Percentiles rank a stretch among this genome's conserved stretches.
These are phyloP conservation scores for Durio zibethinus DNA, from an alignment of 345 rosid species.

Conservation along the genomic window DNA sequence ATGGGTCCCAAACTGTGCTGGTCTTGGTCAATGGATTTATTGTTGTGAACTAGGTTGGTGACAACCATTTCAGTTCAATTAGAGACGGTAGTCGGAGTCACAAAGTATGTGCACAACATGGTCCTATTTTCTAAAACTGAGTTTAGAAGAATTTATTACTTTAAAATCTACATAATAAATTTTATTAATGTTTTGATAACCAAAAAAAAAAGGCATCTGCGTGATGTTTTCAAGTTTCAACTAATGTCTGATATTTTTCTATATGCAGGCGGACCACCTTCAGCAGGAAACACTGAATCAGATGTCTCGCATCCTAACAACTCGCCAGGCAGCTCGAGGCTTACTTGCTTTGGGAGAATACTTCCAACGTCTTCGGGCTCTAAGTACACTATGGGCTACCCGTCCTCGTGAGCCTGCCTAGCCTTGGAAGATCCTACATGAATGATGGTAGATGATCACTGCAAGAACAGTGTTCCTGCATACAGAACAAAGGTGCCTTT, in stretches of 20 bases:
- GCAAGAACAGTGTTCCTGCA: slow-evolving; percentile 4
- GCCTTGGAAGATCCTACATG: slow-evolving; percentile 10
- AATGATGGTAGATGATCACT: not conserved
- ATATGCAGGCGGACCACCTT: slow-evolving; percentile 79
- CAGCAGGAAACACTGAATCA: slow-evolving; percentile 79
- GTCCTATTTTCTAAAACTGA: not conserved
- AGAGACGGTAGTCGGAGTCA: not conserved
- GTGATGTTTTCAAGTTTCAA: not conserved
- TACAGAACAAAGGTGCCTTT: slow-evolving; percentile 23
- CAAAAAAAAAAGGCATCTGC: not conserved
- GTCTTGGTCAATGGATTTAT: not conserved
- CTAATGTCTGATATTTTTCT: not conserved
- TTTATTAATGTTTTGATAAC: not conserved
- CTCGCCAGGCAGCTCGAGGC: slow-evolving; percentile 74
- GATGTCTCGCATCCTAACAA: slow-evolving; percentile 68
- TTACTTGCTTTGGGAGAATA: slow-evolving; percentile 83
- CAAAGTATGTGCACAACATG: not conserved
- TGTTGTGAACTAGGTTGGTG: not conserved
- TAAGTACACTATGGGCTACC: slow-evolving; percentile 66
- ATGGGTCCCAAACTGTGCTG: not conserved
- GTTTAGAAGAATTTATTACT: not conserved
- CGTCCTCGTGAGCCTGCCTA: slow-evolving; percentile 56
- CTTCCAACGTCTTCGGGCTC: slow-evolving; percentile 64
- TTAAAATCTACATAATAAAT: not conserved
- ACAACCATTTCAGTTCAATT: not conserved